Evolutionary conservation across 495 filamentous ascomycete species (phyloP).

Genomic region (Thozetella sp.): DNA sequence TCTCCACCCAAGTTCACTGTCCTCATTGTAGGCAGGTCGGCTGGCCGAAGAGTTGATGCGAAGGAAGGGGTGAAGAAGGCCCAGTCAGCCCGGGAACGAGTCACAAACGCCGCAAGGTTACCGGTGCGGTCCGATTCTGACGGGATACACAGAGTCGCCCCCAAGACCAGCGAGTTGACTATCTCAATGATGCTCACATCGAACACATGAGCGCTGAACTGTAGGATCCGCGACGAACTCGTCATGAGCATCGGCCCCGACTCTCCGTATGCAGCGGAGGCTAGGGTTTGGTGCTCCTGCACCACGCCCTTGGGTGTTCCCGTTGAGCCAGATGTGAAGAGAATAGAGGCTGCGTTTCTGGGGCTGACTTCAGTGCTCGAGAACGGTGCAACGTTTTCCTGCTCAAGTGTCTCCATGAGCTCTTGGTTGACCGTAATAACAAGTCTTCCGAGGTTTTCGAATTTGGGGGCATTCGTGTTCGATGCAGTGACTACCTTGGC

Average conservation of each 20-base stretch:
- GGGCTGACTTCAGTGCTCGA: not conserved
- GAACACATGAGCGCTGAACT: slow-evolving; percentile 1
- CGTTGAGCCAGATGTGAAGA: slow-evolving; percentile 21
- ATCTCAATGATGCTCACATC: slow-evolving; percentile 3
- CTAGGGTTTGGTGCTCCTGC: not conserved
- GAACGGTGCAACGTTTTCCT: not conserved
- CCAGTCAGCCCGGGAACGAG: slow-evolving; percentile 6
- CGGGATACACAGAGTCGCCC: not conserved
- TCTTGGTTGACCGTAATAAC: not conserved
- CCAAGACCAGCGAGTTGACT: not conserved
- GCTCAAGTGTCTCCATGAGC: not conserved
- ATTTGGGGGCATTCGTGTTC: not conserved
- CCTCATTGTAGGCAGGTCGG: slow-evolving; percentile 13
- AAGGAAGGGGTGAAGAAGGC: slow-evolving; percentile 9
- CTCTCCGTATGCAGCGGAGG: not conserved
- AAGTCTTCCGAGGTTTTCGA: not conserved
- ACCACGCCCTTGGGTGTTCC: slow-evolving; percentile 19
- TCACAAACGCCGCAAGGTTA: slow-evolving; percentile 11
- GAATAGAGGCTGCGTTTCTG: not conserved
- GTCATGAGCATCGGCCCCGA: not conserved
- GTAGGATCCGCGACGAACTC: not conserved
- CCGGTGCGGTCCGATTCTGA: not conserved
- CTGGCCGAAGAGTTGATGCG: slow-evolving; percentile 10
- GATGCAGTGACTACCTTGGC: not conserved
- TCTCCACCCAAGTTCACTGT: slow-evolving; percentile 17